Evolutionary conservation across 2,329 filamentous ascomycete species (phyloP).

Genomic region (Sarocladium strictum): DNA sequence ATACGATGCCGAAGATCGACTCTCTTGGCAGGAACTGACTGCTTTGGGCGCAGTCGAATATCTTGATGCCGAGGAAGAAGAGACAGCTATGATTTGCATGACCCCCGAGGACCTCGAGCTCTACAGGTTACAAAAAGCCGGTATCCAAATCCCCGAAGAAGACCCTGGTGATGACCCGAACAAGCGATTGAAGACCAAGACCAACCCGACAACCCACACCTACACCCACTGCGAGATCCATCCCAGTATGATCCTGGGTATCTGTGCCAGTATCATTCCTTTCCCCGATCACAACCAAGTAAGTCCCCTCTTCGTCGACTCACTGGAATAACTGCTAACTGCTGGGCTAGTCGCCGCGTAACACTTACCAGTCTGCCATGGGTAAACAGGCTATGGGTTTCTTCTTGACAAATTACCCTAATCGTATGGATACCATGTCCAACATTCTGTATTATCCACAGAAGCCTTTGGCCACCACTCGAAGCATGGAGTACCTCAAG

Average conservation of each 20-base stretch:
- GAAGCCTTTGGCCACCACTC: constrained; percentile 91
- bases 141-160: constrained; percentile 36
- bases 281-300: constrained; percentile 98
- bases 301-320: constrained; percentile 23
- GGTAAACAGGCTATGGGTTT: constrained; percentile 99
- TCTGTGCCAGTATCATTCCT: constrained; percentile 98
- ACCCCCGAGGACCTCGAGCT: constrained; percentile 89
- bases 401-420: constrained; percentile 92
- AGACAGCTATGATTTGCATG: constrained; percentile 99
- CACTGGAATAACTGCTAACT: neutral
- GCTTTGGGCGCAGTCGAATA: constrained; percentile 87
- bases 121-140: constrained; percentile 58
- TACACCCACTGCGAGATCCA: constrained; percentile 99
- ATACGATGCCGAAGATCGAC: constrained; percentile 63
- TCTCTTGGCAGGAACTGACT: constrained; percentile 73
- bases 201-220: constrained; percentile 81
- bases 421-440: constrained; percentile 99
- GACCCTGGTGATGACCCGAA: constrained; percentile 65
- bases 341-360: constrained; percentile 77
- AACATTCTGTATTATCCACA: constrained; percentile 99
- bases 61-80: constrained; percentile 95
- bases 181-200: constrained; percentile 78
- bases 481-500: constrained; percentile 97
- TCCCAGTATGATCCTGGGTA: constrained; percentile 96
- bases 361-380: constrained; percentile 99